phyloP scores from a whole-genome alignment of 306 rosid species.

The Casuarina equisetifolia region DNA sequence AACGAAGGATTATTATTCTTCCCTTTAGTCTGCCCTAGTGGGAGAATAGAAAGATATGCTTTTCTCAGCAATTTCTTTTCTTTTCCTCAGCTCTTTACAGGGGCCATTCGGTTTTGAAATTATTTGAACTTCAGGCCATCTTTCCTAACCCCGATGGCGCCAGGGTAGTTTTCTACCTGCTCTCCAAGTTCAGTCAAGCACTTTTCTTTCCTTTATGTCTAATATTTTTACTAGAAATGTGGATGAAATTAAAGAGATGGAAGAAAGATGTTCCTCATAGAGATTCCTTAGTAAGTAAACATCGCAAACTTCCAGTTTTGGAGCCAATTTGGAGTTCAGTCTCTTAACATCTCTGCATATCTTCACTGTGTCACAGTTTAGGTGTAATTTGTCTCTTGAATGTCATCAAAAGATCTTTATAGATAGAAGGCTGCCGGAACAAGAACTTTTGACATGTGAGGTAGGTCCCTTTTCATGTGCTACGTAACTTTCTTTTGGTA shows the following conservation, averaged over 20 bases:
- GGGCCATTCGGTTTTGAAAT: constrained; percentile 32
- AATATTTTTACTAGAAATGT: neutral
- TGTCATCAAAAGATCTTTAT: neutral
- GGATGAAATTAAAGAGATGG: neutral
- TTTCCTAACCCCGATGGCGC: constrained; percentile 19
- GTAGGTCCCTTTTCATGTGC: constrained; percentile 1
- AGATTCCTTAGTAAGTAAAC: neutral
- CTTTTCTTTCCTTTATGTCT: neutral
- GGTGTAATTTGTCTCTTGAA: constrained; percentile 2
- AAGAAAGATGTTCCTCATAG: neutral
- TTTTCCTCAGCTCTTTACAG: constrained; percentile 38
- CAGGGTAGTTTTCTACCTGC: constrained; percentile 17
- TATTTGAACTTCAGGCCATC: constrained; percentile 20
- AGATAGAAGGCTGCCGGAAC: neutral
- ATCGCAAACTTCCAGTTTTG: neutral
- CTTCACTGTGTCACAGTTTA: neutral
- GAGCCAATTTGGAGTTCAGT: neutral
- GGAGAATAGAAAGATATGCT: constrained; percentile 45
- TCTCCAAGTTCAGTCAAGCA: neutral
- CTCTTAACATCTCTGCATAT: neutral
- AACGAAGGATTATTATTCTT: constrained; percentile 49
- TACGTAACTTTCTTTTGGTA: constrained; percentile 8
- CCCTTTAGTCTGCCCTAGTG: constrained; percentile 40
- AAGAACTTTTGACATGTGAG: neutral
- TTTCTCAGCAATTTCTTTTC: constrained; percentile 38